Conservation (phyloP, 441 rosid genomes). For the Macaranga tanarius region DNA sequence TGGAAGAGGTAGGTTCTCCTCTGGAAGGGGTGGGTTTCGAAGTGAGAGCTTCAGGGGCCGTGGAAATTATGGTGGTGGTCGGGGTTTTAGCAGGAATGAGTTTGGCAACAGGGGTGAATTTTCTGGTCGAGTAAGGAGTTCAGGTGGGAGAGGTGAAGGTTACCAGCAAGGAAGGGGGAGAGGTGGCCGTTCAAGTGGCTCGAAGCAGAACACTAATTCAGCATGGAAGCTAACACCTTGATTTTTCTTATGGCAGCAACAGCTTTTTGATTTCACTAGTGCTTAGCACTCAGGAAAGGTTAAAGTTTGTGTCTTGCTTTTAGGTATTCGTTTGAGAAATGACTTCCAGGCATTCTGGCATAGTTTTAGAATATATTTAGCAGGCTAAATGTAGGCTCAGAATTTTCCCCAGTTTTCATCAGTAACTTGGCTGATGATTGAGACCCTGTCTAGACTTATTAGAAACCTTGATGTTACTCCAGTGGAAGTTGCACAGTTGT, state of each 20-base stretch:
- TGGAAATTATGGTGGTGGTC: conserved; percentile 43
- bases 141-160: conserved; percentile 49
- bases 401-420: conserved; percentile 1
- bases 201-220: conserved; percentile 17
- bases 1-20: conserved; percentile 47
- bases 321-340: conserved; percentile 12
- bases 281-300: conserved; percentile 13
- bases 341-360: conserved; percentile 1
- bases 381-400: conserved; percentile 17
- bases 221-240: conserved; percentile 8
- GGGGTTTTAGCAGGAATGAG: conserved; percentile 50
- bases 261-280: conserved; percentile 12
- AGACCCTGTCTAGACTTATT: conserved; percentile 1
- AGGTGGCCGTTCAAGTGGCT: conserved; percentile 32
- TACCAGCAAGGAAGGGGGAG: conserved; percentile 51
- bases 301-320: neutral
- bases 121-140: conserved; percentile 48
- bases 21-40: conserved; percentile 48
- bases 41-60: conserved; percentile 53
- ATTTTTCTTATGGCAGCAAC: conserved; percentile 4
- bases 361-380: conserved; percentile 4
- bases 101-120: conserved; percentile 45
- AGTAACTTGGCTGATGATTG: conserved; percentile 12
- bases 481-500: conserved; percentile 14
- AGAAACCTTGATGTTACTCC: neutral